These are phyloP conservation scores for Parasarocladium wereldwijsianum DNA, from an alignment of 2,329 filamentous ascomycete genomes.

Conservation along the genomic window DNA sequence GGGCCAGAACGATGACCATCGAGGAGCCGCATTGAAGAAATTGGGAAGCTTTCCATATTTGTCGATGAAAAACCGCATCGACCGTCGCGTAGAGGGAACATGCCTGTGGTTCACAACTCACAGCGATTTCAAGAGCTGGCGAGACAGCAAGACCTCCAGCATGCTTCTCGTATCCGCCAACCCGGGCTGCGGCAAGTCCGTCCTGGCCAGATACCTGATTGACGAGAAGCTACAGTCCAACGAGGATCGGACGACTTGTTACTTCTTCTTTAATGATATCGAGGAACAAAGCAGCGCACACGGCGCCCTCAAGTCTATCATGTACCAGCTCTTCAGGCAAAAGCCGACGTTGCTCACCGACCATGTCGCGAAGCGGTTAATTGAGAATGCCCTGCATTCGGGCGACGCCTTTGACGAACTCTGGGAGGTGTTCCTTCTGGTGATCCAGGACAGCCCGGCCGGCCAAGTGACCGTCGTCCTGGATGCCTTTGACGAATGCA, in stretches of 20 bases:
- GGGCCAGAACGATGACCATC: too few species aligned
- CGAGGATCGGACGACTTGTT: constrained; percentile 13
- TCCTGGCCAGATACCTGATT: constrained; percentile 17
- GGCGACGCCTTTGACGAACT: constrained; percentile 13
- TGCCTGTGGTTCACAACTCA: constrained; percentile 10
- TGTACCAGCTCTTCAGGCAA: constrained; percentile 22
- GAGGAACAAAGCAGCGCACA: constrained; percentile 16
- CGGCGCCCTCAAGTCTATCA: constrained; percentile 17
- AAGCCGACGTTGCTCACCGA: constrained; percentile 11
- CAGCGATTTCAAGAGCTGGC: constrained; percentile 9
- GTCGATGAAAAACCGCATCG: constrained; percentile 2
- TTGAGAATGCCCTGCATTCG: constrained; percentile 7
- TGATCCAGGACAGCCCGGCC: constrained; percentile 4
- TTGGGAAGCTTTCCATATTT: too few species aligned
- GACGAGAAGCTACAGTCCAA: constrained; percentile 11
- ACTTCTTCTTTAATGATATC: constrained; percentile 29
- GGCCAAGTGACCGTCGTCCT: constrained; percentile 19
- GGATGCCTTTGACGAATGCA: constrained; percentile 27
- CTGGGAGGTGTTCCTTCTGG: constrained; percentile 15
- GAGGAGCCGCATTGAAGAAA: too few species aligned
- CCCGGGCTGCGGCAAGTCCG: constrained; percentile 24
- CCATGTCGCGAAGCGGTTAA: constrained; percentile 9
- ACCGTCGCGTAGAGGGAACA: constrained; percentile 4
- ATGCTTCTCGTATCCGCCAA: constrained; percentile 21
- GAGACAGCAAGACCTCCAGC: constrained; percentile 7